Conservation (phyloP, 768 basidiomycete species). For the Leucogyrophana mollusca region DNA sequence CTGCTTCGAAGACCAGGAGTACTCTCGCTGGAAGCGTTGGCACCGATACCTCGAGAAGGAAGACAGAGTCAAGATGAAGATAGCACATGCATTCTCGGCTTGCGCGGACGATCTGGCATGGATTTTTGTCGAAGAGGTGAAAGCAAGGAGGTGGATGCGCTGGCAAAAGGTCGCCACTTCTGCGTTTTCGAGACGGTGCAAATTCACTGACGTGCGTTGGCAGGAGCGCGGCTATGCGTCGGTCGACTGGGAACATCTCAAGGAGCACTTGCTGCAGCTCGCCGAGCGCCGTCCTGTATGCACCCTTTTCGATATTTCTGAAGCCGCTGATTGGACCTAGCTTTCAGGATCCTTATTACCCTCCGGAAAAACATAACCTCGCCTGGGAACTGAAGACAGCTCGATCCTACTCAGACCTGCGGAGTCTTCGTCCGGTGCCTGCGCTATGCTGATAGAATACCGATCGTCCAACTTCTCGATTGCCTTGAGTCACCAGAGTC, state of each 20-base stretch:
- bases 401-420: constrained; percentile 35
- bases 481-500: too few species aligned
- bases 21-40: constrained; percentile 43
- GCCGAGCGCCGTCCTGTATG: constrained; percentile 31
- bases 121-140: constrained; percentile 36
- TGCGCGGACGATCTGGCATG: constrained; percentile 32
- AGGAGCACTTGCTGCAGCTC: constrained; percentile 27
- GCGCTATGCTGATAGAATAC: too few species aligned
- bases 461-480: too few species aligned
- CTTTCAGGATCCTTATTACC: constrained; percentile 37
- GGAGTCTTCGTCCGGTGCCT: constrained; percentile 27
- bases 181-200: neutral
- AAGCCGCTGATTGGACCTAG: neutral
- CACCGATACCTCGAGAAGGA: constrained; percentile 40
- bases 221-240: neutral
- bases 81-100: constrained; percentile 32
- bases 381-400: constrained; percentile 42
- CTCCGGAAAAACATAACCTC: constrained; percentile 33
- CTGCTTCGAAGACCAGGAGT: constrained; percentile 40
- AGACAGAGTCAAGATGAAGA: constrained; percentile 30
- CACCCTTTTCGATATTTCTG: neutral
- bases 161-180: constrained; percentile 31
- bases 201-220: neutral
- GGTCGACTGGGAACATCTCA: constrained; percentile 8
- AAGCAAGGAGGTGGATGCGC: constrained; percentile 32